These are phyloP conservation scores for Periconia macrospinosa DNA, from an alignment of 2,329 filamentous ascomycete genomes.

Conservation along the genomic window DNA sequence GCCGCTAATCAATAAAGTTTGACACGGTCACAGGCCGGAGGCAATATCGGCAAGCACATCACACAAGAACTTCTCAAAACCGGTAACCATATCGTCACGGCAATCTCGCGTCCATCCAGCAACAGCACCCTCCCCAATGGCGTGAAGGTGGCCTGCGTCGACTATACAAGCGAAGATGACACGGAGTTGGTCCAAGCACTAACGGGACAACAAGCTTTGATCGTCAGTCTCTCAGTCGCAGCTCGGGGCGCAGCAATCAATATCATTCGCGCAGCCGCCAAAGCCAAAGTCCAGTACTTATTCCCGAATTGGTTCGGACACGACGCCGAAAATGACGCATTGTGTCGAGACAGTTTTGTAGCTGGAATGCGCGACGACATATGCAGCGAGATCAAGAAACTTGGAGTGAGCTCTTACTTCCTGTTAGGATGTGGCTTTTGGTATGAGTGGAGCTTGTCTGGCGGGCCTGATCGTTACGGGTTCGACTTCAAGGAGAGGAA, in stretches of 20 bases:
- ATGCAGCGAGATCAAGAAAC: conserved; percentile 14
- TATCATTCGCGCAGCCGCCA: conserved; percentile 39
- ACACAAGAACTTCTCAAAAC: conserved; percentile 29
- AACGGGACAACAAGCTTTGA: conserved; percentile 40
- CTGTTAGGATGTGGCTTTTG: conserved; percentile 24
- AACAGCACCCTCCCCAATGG: conserved; percentile 44
- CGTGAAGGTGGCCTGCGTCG: conserved; percentile 40
- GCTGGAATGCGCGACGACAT: background rate
- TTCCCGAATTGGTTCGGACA: conserved; percentile 44
- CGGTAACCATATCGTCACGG: conserved; percentile 40
- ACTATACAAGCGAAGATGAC: conserved; percentile 47
- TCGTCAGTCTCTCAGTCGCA: conserved; percentile 41
- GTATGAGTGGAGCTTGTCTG: conserved; percentile 37
- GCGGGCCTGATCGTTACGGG: conserved; percentile 24
- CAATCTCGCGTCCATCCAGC: conserved; percentile 47
- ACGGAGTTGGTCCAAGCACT: conserved; percentile 35
- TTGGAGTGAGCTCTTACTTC: conserved; percentile 25
- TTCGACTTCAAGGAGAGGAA: conserved; percentile 34
- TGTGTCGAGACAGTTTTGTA: background rate
- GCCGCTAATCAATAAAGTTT: background rate
- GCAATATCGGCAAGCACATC: conserved; percentile 38
- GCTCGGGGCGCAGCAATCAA: conserved; percentile 30
- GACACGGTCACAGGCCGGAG: conserved; percentile 28
- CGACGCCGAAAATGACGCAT: conserved; percentile 21
- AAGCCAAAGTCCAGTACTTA: conserved; percentile 43